A percentile compares a stretch with the other conserved stretches of the same genome.
phyloP scores from a whole-genome alignment of 1,284 basidiomycete species.

The Pyrrhoderma lamaoense region DNA sequence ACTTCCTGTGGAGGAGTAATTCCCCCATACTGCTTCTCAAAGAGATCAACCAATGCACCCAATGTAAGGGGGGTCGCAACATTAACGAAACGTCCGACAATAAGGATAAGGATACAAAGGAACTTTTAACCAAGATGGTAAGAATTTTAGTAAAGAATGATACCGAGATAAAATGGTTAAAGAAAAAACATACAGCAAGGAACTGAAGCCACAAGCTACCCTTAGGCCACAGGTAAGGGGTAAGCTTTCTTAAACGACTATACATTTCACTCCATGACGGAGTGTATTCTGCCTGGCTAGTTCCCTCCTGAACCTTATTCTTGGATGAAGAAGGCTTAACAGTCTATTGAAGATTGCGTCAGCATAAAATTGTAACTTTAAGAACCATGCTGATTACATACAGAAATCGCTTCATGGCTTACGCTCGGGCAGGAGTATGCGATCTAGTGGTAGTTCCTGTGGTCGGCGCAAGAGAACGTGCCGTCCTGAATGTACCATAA shows the following conservation, averaged over 20 bases:
- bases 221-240: slow-evolving; percentile 80
- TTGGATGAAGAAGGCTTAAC: slow-evolving; percentile 7
- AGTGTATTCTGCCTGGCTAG: slow-evolving; percentile 35
- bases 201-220: slow-evolving; percentile 59
- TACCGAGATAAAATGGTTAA: background rate
- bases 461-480: slow-evolving; percentile 40
- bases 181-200: slow-evolving; percentile 47
- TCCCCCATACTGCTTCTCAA: slow-evolving; percentile 39
- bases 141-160: slow-evolving; percentile 3
- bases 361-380: background rate
- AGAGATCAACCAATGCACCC: slow-evolving; percentile 55
- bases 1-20: background rate
- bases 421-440: slow-evolving; percentile 51
- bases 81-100: slow-evolving; percentile 73
- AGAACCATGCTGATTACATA: slow-evolving; percentile 17
- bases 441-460: slow-evolving; percentile 52
- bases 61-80: slow-evolving; percentile 66
- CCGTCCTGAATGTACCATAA: slow-evolving; percentile 66
- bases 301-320: slow-evolving; percentile 1
- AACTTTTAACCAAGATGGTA: slow-evolving; percentile 31
- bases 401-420: slow-evolving; percentile 33
- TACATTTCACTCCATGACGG: slow-evolving; percentile 61
- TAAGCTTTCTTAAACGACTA: slow-evolving; percentile 51
- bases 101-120: slow-evolving; percentile 59
- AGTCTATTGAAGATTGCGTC: slow-evolving; percentile 7